These are phyloP conservation scores for Leucogyrophana mollusca DNA, from an alignment of 768 basidiomycete species.

Conservation along the genomic window DNA sequence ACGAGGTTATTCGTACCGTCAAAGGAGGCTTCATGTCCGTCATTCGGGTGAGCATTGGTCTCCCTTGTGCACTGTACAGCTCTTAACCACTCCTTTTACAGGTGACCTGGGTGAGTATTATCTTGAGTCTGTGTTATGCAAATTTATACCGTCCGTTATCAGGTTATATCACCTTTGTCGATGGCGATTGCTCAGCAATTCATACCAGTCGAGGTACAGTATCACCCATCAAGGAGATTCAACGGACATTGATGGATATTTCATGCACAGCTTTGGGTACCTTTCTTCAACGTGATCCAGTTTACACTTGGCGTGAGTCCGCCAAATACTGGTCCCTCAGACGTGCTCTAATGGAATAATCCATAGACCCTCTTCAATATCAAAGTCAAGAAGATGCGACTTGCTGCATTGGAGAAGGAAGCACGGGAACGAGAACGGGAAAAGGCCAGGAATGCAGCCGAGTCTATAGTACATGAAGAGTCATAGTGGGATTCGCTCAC, in stretches of 20 bases:
- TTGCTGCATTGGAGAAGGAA: slow-evolving; percentile 55
- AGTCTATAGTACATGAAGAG: background rate
- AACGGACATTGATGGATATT: slow-evolving; percentile 5
- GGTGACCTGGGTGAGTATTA: background rate
- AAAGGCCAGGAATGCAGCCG: slow-evolving; percentile 19
- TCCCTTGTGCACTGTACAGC: background rate
- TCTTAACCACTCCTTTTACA: background rate
- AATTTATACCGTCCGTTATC: slow-evolving; percentile 2
- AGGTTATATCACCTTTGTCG: slow-evolving; percentile 72
- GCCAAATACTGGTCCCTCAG: too few species aligned
- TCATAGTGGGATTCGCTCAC: too few species aligned
- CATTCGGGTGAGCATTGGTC: slow-evolving; percentile 52
- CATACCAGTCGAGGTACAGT: slow-evolving; percentile 68
- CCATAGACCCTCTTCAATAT: slow-evolving; percentile 71
- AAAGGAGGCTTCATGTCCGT: slow-evolving; percentile 73
- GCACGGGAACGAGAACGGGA: slow-evolving; percentile 33
- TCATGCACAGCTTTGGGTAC: slow-evolving; percentile 71
- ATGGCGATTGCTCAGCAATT: slow-evolving; percentile 78
- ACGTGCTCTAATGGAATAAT: too few species aligned
- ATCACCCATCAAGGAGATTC: background rate
- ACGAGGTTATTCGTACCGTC: slow-evolving; percentile 65
- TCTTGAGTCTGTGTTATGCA: background rate
- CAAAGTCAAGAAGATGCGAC: slow-evolving; percentile 60
- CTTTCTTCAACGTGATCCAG: slow-evolving; percentile 79
- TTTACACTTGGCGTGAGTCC: slow-evolving; percentile 78